Evolutionary conservation across 2,329 filamentous ascomycete genomes (phyloP), one percentile per base, ranked within the genome.

Genomic region (Arthrobotrys entomopaga): DNA sequence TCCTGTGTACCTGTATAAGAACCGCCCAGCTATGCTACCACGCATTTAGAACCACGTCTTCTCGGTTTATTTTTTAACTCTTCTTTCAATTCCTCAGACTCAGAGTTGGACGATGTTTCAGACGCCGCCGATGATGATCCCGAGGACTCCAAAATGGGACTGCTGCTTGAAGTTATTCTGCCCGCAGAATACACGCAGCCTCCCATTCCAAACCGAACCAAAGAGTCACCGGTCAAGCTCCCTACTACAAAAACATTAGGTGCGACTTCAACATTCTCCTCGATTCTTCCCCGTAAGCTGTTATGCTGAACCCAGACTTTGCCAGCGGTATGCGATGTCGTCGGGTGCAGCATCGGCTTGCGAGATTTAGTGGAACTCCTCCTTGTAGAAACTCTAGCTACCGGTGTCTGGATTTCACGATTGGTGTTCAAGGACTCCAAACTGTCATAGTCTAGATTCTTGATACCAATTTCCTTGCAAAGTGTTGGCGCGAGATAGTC

Each of bases 171-270:
- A 10, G 70, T 48, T 19, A 88, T 83, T 73, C 83, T 84, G 2
- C 86, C 84, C 2, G 86, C 87, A 3, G 85, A 83, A 77, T 85
- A 86, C 6, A 86, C 84, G 76, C 87, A 88, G 3, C 86, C 85
- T 1, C 87, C 87, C 26, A 87, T 86, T 7, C 86, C 85, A 77
- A 87, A 87, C 0, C 87, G 82, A 24, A 89, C 85, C 2, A 89
- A 81, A 1, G 86, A 87, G 78, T 89, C 87, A 2, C 87, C 87
- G 0, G 86, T 87, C 57, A 89, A 77, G 76, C 86, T 88, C 10
- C 87, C 87, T 42, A 86, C 85, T 49, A 86, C 83, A 78, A 87
- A 88, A 29, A 88, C 82, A 49, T 83, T 80, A 0, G 80, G 82
- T 0, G 85, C 83, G 29, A 88, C 81, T 79, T 88, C 85, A 15